Evolutionary conservation across 345 rosid species (phyloP), one percentile per base, ranked within the genome.

Genomic region (Rhizophora mangle): DNA sequence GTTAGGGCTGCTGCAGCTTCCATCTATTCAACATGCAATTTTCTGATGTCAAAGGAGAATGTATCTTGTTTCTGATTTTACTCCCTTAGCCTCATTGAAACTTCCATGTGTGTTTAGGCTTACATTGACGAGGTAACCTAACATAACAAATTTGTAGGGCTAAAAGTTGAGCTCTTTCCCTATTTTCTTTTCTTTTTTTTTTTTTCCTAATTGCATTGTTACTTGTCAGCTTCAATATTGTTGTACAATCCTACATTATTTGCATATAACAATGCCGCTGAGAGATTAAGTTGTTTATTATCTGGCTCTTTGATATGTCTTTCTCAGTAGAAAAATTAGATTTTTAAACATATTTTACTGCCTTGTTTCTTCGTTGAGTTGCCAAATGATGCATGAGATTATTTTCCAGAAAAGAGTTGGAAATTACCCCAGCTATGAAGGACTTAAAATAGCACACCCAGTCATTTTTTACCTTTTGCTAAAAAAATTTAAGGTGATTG

Each of bases 1-100:
- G 86, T 92, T 34, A 83, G 82, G 80, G 98, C 99, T 15, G 94
- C 99, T 67, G 99, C 99, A 70, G 99, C 99, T 78, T 92, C 99
- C 56, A 86, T 95, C 56, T 95, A 92, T 66, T 90, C 99, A 0
- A 95, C 98, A 16, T 89, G 96, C 84, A 78, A 81, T 73, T 90
- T 87, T 75, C 72, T 92, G 69, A 65, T 71, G 68, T 85, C 97
- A 2, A 87, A 84, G 81, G 92, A 86, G 70, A 86, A 88, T 46
- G 83, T 85, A 24, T 76, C 99, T 19, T 82, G 91, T 63, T 89
- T 81, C 73, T 94, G 79, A 89, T 75, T 8, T 61, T 51, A 31
- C 9, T 30, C 59, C 18, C 46, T 22, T 46, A 46, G 57, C 49
- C 46, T 57, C 29, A 62, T 63, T 60, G 18, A 13, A 13, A 13